Evolutionary conservation across 192 early-diverging fungal species (phyloP).

Genomic region (Phycomyces nitens): DNA sequence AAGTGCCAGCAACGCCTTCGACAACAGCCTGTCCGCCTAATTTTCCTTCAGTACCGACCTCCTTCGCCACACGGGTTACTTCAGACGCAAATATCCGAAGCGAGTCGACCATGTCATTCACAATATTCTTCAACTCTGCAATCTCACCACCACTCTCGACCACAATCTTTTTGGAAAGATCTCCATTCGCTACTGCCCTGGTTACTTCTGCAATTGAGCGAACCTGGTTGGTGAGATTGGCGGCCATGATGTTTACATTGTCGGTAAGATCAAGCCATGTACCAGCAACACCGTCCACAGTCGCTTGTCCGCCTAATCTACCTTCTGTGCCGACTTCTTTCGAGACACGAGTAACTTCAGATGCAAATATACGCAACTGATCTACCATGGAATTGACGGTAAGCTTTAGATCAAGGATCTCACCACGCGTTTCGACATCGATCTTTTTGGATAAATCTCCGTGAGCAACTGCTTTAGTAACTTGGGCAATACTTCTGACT

Average conservation of each 20-base stretch:
- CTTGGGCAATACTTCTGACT: conserved; percentile 64
- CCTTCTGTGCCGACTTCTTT: conserved; percentile 53
- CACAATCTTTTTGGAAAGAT: conserved; percentile 62
- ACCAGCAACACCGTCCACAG: conserved; percentile 33
- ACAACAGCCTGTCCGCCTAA: conserved; percentile 49
- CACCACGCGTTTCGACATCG: conserved; percentile 46
- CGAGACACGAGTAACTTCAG: conserved; percentile 49
- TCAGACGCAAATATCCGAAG: conserved; percentile 53
- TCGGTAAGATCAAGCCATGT: conserved; percentile 47
- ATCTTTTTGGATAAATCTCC: conserved; percentile 64
- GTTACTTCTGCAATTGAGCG: conserved; percentile 49
- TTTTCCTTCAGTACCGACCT: conserved; percentile 61
- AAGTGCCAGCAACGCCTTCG: conserved; percentile 35
- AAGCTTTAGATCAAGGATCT: conserved; percentile 53
- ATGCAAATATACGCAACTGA: conserved; percentile 44
- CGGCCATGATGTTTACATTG: conserved; percentile 50
- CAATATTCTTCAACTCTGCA: conserved; percentile 62
- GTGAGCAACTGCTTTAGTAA: conserved; percentile 55
- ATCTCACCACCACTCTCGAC: conserved; percentile 68
- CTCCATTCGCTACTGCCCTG: conserved; percentile 63
- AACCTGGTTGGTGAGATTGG: conserved; percentile 44
- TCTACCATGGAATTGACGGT: conserved; percentile 66
- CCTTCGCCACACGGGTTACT: conserved; percentile 65
- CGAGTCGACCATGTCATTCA: conserved; percentile 65
- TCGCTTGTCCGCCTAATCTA: conserved; percentile 44